Conservation (phyloP, 192 early-diverging fungal genomes). For the Jimgerdemannia lactiflua region DNA sequence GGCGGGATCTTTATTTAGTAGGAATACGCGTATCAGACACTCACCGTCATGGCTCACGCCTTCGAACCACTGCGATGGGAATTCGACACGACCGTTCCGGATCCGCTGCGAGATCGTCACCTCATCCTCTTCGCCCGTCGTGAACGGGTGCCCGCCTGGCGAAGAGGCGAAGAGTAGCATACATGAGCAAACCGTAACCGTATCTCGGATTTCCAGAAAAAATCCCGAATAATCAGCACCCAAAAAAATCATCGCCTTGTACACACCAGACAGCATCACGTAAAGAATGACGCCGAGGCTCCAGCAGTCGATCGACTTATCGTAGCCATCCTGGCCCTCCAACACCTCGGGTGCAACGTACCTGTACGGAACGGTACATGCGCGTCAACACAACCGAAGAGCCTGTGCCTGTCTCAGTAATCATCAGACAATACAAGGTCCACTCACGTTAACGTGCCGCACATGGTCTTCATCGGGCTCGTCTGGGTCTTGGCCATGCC, state of each 20-base stretch:
- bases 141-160: neutral
- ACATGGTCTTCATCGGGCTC: slow-evolving; percentile 82
- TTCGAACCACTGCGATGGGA: neutral
- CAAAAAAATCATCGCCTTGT: neutral
- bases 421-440: too few relatives aligned
- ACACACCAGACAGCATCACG: slow-evolving; percentile 57
- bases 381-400: neutral
- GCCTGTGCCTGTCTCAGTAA: neutral
- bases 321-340: slow-evolving; percentile 42
- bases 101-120: neutral
- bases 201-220: neutral
- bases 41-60: neutral
- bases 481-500: slow-evolving; percentile 84
- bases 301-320: slow-evolving; percentile 62
- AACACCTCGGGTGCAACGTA: slow-evolving; percentile 84
- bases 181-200: neutral
- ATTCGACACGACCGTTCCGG: neutral
- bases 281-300: slow-evolving; percentile 82
- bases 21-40: neutral
- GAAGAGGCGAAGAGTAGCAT: neutral
- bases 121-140: neutral
- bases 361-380: slow-evolving; percentile 17
- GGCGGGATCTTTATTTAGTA: neutral
- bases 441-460: slow-evolving; percentile 73
- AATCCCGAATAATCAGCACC: neutral